Percentiles rank a stretch among this genome's conserved stretches.
Evolutionary conservation across 2,329 filamentous ascomycete species (phyloP).

Genomic region (Eurotiales sp.): DNA sequence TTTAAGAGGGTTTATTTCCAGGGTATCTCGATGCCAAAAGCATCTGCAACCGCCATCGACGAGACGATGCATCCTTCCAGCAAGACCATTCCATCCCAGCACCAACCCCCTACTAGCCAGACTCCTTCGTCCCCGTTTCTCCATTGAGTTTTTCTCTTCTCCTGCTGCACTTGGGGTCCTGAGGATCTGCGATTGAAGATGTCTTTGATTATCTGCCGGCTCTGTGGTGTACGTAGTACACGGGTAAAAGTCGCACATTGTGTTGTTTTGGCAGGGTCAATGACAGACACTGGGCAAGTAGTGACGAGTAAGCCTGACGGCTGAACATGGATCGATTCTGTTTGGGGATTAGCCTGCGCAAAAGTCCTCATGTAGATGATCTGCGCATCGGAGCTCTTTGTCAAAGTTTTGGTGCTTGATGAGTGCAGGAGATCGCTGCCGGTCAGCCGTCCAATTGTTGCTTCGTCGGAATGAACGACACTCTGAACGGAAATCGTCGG

Average conservation of each 20-base stretch:
- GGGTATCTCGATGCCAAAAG: slow-evolving; percentile 46
- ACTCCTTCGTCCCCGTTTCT: slow-evolving; percentile 53
- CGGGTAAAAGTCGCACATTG: slow-evolving; percentile 50
- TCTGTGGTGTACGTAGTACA: slow-evolving; percentile 49
- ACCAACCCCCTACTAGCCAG: slow-evolving; percentile 58
- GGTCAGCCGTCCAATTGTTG: slow-evolving; percentile 12
- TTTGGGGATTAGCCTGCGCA: slow-evolving; percentile 20
- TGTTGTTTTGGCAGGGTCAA: slow-evolving; percentile 40
- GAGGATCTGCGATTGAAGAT: slow-evolving; percentile 33
- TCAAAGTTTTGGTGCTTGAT: slow-evolving; percentile 7
- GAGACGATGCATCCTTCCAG: slow-evolving; percentile 59
- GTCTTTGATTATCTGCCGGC: slow-evolving; percentile 45
- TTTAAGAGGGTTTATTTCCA: slow-evolving; percentile 23
- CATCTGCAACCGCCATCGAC: slow-evolving; percentile 53
- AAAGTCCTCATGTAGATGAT: background rate
- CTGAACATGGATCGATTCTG: slow-evolving; percentile 53
- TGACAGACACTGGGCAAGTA: slow-evolving; percentile 46
- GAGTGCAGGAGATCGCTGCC: slow-evolving; percentile 5
- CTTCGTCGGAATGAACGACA: slow-evolving; percentile 42
- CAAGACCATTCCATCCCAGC: slow-evolving; percentile 62
- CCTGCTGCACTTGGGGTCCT: background rate
- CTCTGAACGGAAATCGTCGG: slow-evolving; percentile 50
- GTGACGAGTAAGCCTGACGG: slow-evolving; percentile 50
- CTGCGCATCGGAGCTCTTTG: slow-evolving; percentile 6
- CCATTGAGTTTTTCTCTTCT: slow-evolving; percentile 34